Base-by-base conservation (phyloP, 352 stramenopile genomes). In the Phytophthora kernoviae region DNA sequence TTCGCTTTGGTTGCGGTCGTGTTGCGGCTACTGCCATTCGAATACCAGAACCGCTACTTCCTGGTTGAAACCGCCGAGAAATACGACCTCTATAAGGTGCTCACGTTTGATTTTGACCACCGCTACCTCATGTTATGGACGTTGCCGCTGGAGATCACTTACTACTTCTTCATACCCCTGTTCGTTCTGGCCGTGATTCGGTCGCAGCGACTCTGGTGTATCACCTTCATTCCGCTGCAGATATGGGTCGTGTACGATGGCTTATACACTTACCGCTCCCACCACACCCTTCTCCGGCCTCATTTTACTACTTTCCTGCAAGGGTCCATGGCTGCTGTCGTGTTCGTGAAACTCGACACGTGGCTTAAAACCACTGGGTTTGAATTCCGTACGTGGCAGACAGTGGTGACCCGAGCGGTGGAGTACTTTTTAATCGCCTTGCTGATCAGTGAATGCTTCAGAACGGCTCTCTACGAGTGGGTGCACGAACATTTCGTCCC, bases 141-240 rank as follows among this genome's bases (percentile, higher is more conserved):
- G 30, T n/a, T 54, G 33, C 47, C 47, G 18, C 32, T 54, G 7
- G 72, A 81, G 58, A 81, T 81, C 37, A 47, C 21, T 0, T 81
- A 81, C 61, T 81, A 81, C 52, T 76, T 74, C 5, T 37, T 68
- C 17, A 73, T 78, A 33, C 68, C 64, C 1, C 37, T 73, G 41
- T 66, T 78, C 24, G 60, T 71, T n/a, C 9, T 68, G 17, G 40
- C 34, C 3, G 32, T 68, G 21, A 0, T 65, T 7, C 37, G 54
- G 33, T 39, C 58, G 11, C 26, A 59, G 3, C 8, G 21, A 5
- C 45, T 58, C n/a, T 74, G 56, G 53, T 51, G 37, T 17, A 21
- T 70, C 2, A 18, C 32, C 15, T 21, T 50, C 17, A 2, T 53
- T 20, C 49, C 62, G 10, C 33, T 70, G n/a, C 26, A 47, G 8